Evolutionary conservation across 352 stramenopile genomes (phyloP), one percentile per base, ranked within the genome.

Genomic region (Phytophthora foliorum): DNA sequence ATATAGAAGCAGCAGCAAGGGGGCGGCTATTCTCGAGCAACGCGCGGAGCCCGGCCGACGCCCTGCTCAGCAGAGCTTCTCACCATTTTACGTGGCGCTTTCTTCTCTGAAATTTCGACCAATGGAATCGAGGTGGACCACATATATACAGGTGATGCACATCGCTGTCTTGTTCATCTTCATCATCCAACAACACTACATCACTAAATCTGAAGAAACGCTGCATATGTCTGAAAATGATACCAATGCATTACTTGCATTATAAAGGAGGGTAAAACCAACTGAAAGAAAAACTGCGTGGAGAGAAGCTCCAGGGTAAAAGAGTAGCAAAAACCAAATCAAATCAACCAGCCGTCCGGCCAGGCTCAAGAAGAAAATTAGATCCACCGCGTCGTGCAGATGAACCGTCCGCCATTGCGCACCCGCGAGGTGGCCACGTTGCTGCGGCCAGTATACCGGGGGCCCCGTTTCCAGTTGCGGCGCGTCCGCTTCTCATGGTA

Each of bases 391-490:
- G 85, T 90, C 22, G 82, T 93, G 65, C 81, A 91, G 46, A 94
- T 86, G 60, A 95, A 95, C 51, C 88, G 88, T 14, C 88, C 88
- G 44, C 88, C 85, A 66, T 95, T 86, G 57, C 88, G 88, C 57
- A 94, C 86, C 62, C 88, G 85, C 42, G 84, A 90, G 21, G 88
- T 89, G 36, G 88, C 88, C 9, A 95, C 88, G 55, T 89, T 83
- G 65, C 86, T 94, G 31, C 88, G 84, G 24, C 86, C 88, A 60
- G 67, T 84, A 77, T 95, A 95, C 21, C 88, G 88, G 67, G 86
- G 86, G 31, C 84, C 86, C 44, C 84, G 86, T 74, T 93, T 94
- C 86, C 86, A 94, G 77, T 93, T 94, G 56, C 88, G 82, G 27
- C 86, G 84, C 67, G 82, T 82, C 61, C 86, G 78, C 82, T 95